Percentiles rank a stretch among this genome's conserved stretches.
Evolutionary conservation across 176 grass and related monocot species (phyloP).

Genomic region (Triticum monococcum): DNA sequence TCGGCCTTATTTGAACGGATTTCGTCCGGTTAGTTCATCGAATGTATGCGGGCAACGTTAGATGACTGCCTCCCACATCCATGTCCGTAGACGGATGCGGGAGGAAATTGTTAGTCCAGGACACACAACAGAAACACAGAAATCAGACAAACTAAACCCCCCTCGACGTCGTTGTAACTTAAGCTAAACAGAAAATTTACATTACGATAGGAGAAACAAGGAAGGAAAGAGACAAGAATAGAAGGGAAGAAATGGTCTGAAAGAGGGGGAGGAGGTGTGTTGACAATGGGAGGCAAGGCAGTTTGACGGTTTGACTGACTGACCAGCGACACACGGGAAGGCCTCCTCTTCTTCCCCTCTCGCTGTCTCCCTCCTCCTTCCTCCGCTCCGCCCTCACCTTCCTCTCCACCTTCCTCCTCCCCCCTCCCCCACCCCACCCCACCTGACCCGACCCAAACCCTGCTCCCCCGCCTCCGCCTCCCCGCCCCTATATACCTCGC

Average conservation of each 20-base stretch:
- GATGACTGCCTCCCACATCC: no score
- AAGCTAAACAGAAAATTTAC: no score
- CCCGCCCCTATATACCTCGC: constrained; percentile 39
- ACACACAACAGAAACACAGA: no score
- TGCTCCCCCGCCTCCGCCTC: background rate
- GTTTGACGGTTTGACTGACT: constrained; percentile 6
- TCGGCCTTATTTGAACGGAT: no score
- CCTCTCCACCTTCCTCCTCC: constrained; percentile 51
- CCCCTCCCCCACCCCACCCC: background rate
- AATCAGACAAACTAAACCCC: no score
- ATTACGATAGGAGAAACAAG: no score
- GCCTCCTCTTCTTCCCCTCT: background rate
- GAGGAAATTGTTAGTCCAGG: no score
- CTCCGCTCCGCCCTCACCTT: constrained; percentile 27
- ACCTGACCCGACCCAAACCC: background rate
- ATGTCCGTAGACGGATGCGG: no score
- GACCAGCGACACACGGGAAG: background rate
- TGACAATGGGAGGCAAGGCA: constrained; percentile 5
- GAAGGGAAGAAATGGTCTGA: background rate
- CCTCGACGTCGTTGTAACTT: no score
- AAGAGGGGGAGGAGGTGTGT: background rate
- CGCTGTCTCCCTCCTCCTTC: background rate
- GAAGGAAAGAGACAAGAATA: background rate
- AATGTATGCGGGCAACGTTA: no score
- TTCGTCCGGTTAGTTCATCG: no score